A percentile compares a stretch with the other conserved stretches of the same genome.
phyloP scores from a whole-genome alignment of 2,329 filamentous ascomycete species.

The Botrytis tulipae region DNA sequence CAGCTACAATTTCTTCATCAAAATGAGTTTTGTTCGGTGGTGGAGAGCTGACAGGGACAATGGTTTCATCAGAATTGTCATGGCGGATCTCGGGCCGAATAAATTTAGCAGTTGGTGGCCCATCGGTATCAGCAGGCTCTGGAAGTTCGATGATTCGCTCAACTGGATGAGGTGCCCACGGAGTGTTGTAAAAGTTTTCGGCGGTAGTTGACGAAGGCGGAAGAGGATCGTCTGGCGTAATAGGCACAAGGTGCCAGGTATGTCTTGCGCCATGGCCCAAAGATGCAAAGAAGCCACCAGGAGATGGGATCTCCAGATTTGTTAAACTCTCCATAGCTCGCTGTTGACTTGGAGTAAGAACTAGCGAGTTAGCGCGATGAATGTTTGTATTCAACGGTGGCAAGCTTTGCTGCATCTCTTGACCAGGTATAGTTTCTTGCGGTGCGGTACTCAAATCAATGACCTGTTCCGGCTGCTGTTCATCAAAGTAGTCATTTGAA shows the following conservation, averaged over 20 bases:
- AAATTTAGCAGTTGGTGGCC: conserved; percentile 66
- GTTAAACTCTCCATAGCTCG: conserved; percentile 70
- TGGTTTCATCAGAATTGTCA: conserved; percentile 41
- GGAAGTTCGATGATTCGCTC: conserved; percentile 66
- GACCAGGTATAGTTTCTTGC: conserved; percentile 41
- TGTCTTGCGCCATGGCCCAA: conserved; percentile 72
- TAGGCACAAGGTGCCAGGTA: conserved; percentile 71
- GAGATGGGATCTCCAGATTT: conserved; percentile 83
- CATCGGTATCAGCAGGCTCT: conserved; percentile 50
- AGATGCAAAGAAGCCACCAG: conserved; percentile 86
- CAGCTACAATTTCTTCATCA: conserved; percentile 54
- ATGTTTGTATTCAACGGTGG: conserved; percentile 49
- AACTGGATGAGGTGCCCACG: conserved; percentile 63
- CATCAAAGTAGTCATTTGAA: conserved; percentile 59
- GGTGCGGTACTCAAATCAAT: conserved; percentile 46
- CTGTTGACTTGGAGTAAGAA: conserved; percentile 51
- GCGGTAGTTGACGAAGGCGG: conserved; percentile 87
- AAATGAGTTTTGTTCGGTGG: neutral
- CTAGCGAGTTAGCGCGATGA: conserved; percentile 40
- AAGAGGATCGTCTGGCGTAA: conserved; percentile 51
- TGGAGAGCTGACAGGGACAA: conserved; percentile 30
- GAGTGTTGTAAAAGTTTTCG: conserved; percentile 84
- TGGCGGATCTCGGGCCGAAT: conserved; percentile 35
- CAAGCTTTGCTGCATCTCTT: conserved; percentile 54
- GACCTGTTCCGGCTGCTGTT: conserved; percentile 55